A percentile compares a stretch with the other conserved stretches of the same genome.
phyloP scores from a whole-genome alignment of 306 rosid genomes.

The Begonia masoniana region DNA sequence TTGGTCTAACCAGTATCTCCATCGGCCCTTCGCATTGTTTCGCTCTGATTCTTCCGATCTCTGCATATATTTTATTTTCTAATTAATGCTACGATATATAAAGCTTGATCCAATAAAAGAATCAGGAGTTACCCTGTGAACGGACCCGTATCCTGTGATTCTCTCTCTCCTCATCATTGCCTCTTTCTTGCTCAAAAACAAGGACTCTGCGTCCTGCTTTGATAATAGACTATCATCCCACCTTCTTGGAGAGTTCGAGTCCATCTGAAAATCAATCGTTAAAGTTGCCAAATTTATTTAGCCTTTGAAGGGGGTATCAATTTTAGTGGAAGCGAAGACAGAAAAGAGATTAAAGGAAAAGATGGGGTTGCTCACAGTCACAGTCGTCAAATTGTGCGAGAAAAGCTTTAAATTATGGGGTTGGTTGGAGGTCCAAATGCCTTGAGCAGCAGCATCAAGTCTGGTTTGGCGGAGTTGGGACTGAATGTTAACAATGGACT shows the following conservation, averaged over 20 bases:
- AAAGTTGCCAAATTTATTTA: too few species aligned
- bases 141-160: conserved; percentile 48
- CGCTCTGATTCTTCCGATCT: conserved; percentile 81
- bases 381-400: too few species aligned
- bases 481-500: conserved; percentile 78
- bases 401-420: too few species aligned
- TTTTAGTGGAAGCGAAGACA: too few species aligned
- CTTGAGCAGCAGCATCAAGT: conserved; percentile 35
- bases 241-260: conserved; percentile 45
- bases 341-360: too few species aligned
- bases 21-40: conserved; percentile 63
- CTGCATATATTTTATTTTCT: conserved; percentile 17
- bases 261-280: conserved; percentile 42
- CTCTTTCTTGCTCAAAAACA: conserved; percentile 49
- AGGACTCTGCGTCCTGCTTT: conserved; percentile 53
- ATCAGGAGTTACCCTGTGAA: conserved; percentile 45
- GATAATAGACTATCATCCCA: conserved; percentile 61
- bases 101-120: neutral
- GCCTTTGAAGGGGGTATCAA: too few species aligned
- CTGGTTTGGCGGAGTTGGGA: conserved; percentile 59
- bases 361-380: too few species aligned
- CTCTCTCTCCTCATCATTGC: conserved; percentile 54
- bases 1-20: conserved; percentile 91
- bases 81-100: conserved; percentile 8
- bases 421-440: conserved; percentile 2